These are phyloP conservation scores for Leccinum pallidistipes DNA, from an alignment of 1,284 basidiomycete genomes.

Conservation along the genomic window DNA sequence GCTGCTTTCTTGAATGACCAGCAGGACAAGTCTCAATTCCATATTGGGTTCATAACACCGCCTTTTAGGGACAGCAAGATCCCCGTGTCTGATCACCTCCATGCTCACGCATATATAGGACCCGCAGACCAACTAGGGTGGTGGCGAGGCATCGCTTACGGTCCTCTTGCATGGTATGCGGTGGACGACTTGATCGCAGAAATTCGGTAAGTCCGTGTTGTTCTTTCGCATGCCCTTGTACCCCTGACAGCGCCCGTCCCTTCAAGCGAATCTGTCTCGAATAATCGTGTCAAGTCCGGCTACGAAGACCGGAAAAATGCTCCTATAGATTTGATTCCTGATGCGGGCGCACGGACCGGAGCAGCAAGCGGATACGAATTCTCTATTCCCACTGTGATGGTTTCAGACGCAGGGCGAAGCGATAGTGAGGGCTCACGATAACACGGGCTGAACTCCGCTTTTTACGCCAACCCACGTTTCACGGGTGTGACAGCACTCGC, in stretches of 20 bases:
- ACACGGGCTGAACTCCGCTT: neutral
- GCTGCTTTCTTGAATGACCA: neutral
- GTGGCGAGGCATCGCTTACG: constrained; percentile 63
- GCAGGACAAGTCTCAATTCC: constrained; percentile 1
- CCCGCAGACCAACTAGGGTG: constrained; percentile 67
- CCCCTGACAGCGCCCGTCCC: constrained; percentile 2
- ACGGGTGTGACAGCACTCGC: neutral
- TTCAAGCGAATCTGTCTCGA: constrained; percentile 63
- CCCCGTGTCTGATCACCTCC: constrained; percentile 73
- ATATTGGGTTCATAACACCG: constrained; percentile 69
- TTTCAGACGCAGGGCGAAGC: neutral
- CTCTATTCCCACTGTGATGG: neutral
- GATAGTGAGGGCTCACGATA: neutral
- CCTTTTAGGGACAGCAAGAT: constrained; percentile 74
- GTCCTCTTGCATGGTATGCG: constrained; percentile 47
- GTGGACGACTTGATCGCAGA: constrained; percentile 78
- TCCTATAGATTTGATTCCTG: constrained; percentile 61
- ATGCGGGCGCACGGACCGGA: constrained; percentile 60
- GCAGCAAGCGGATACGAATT: neutral
- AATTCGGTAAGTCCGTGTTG: constrained; percentile 54
- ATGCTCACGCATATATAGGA: constrained; percentile 68
- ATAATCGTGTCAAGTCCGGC: constrained; percentile 50
- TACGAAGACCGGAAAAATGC: constrained; percentile 44
- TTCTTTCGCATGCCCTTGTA: neutral
- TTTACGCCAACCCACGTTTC: neutral